Percentiles rank a stretch among this genome's conserved stretches.
phyloP scores from a whole-genome alignment of 129 eudicot genomes.

The Rutidosis leptorrhynchoides region DNA sequence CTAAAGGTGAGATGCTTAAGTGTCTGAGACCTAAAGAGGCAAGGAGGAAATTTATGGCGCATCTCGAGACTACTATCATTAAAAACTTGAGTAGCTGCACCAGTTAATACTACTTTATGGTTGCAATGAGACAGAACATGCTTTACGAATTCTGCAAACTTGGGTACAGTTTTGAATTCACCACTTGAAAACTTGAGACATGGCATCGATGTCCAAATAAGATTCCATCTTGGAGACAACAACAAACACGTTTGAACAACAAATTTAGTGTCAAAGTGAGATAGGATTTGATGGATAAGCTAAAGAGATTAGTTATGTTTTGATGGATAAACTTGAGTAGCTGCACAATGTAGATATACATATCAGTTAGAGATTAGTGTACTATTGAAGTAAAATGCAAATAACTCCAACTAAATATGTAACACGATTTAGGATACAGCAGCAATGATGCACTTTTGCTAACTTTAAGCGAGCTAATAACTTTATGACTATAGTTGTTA shows the following conservation, averaged over 20 bases:
- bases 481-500: no score
- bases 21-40: slow-evolving; percentile 21
- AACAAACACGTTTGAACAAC: slow-evolving; percentile 17
- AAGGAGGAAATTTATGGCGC: slow-evolving; percentile 6
- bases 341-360: no score
- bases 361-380: no score
- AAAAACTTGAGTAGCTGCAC: slow-evolving; percentile 5
- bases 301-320: no score
- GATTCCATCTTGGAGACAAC: slow-evolving; percentile 28
- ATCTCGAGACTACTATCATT: neutral
- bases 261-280: slow-evolving; percentile 13
- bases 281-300: slow-evolving; percentile 28
- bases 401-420: no score
- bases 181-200: slow-evolving; percentile 6
- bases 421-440: no score
- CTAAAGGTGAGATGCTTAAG: slow-evolving; percentile 5
- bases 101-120: neutral
- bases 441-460: no score
- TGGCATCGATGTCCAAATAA: slow-evolving; percentile 25
- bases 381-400: no score
- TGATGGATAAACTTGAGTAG: no score
- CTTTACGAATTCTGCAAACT: slow-evolving; percentile 19
- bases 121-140: slow-evolving; percentile 10
- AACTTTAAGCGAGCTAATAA: no score
- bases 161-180: neutral